phyloP scores from a whole-genome alignment of 352 stramenopile genomes.

The Phytophthora litchii region DNA sequence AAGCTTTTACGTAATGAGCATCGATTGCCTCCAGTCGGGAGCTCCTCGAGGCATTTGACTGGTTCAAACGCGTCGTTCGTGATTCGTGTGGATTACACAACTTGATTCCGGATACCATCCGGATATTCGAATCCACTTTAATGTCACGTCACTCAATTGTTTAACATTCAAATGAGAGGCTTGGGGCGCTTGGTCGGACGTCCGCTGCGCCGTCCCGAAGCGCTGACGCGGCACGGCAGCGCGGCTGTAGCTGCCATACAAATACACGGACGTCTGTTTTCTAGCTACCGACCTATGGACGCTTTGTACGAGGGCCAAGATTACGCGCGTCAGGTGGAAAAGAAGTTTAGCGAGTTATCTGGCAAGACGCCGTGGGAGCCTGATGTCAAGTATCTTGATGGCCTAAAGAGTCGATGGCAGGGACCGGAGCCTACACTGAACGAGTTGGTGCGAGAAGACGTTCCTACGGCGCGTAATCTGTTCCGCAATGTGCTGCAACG shows the following conservation, averaged over 20 bases:
- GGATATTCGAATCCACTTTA: background rate
- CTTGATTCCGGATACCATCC: conserved; percentile 1
- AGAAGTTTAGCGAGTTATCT: conserved; percentile 79
- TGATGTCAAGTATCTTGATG: conserved; percentile 57
- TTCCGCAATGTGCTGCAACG: conserved; percentile 85
- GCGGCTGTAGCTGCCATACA: background rate
- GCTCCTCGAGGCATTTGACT: conserved; percentile 48
- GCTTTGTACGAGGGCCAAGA: conserved; percentile 79
- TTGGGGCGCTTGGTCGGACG: conserved; percentile 19
- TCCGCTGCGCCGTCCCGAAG: conserved; percentile 22
- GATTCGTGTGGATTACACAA: conserved; percentile 14
- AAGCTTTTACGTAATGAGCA: conserved; percentile 51
- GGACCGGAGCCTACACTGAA: conserved; percentile 73
- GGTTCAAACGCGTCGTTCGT: conserved; percentile 36
- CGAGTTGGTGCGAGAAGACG: conserved; percentile 81
- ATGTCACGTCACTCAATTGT: conserved; percentile 10
- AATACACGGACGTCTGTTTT: conserved; percentile 14
- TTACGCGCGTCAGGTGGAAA: conserved; percentile 66
- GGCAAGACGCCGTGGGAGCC: conserved; percentile 84
- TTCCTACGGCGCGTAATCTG: conserved; percentile 67
- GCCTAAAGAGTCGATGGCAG: conserved; percentile 62
- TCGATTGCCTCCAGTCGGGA: background rate
- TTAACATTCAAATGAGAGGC: conserved; percentile 32
- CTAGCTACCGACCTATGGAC: conserved; percentile 38
- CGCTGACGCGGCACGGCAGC: background rate